Evolutionary conservation across 495 filamentous ascomycete species (phyloP), one percentile per base, ranked within the genome.

Genomic region (Glonium stellatum): DNA sequence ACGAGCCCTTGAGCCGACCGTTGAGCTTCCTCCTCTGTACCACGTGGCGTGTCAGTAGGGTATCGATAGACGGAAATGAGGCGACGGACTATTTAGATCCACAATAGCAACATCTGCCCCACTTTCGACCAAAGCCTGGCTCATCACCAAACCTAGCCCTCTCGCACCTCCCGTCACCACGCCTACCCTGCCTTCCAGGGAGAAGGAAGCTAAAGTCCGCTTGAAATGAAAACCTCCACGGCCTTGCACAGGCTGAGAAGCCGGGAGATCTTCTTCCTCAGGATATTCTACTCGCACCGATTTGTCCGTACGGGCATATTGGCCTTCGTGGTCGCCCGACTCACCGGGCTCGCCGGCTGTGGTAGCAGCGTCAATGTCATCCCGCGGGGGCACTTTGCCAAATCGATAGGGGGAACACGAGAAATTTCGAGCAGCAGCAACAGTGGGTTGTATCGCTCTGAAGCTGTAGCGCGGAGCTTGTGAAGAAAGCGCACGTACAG

Each of bases 91-190:
- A 72, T 96, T 96, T 72, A 96, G 71, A 74, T 97, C 92, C 15
- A 96, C 88, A 76, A 97, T 87, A 8, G 92, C 92, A 61, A 96
- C 79, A 71, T 96, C 87, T 8, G 89, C 89, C 34, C 92, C 92
- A 57, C 87, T 90, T 12, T 87, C 82, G 27, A 96, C 86, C 63
- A 95, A 81, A 4, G 85, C 91, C 71, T 96, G 90, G 37, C 83
- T 86, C 92, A 97, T 96, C 36, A 95, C 91, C 65, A 96, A 76
- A 51, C 90, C 90, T 65, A 96, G 71, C 4, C 90, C 90, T 65
- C 91, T 78, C 41, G 91, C 90, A 64, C 90, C 91, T 35, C 91
- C 91, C 11, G 90, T 95, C 1, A 96, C 87, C 5, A 95, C 77
- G 23, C 78, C 87, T 5, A 89, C 87, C 66, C 84, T 85, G 25